These are phyloP conservation scores for Carex myosuroides DNA, from an alignment of 176 grass and related monocot species.

Conservation along the genomic window DNA sequence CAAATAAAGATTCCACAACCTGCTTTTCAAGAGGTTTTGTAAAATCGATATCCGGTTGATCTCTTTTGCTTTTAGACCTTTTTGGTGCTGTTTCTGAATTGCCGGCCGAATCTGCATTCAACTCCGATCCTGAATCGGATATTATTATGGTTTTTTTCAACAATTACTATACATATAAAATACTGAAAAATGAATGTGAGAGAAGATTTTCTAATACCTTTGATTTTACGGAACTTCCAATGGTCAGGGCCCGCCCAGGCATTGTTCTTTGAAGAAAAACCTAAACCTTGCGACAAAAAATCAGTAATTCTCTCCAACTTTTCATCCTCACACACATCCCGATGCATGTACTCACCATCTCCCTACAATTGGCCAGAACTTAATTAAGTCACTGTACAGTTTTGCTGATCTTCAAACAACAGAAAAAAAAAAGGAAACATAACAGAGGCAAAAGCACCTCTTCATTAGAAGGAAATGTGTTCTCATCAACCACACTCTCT, in stretches of 20 bases:
- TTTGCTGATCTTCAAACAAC: background rate
- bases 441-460: slow-evolving; percentile 39
- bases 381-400: background rate
- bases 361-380: slow-evolving; percentile 35
- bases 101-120: slow-evolving; percentile 23
- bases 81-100: slow-evolving; percentile 45
- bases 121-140: slow-evolving; percentile 35
- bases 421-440: background rate
- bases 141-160: background rate
- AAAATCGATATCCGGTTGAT: slow-evolving; percentile 58
- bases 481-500: slow-evolving; percentile 43
- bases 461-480: slow-evolving; percentile 29
- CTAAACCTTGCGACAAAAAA: slow-evolving; percentile 68
- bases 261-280: slow-evolving; percentile 77
- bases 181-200: background rate
- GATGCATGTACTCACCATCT: slow-evolving; percentile 44
- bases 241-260: slow-evolving; percentile 98
- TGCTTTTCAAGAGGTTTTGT: slow-evolving; percentile 66
- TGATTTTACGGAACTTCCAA: slow-evolving; percentile 88
- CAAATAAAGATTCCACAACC: slow-evolving; percentile 43
- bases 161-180: background rate
- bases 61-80: slow-evolving; percentile 51
- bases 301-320: slow-evolving; percentile 60
- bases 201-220: slow-evolving; percentile 39
- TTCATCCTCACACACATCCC: slow-evolving; percentile 40